Evolutionary conservation across 306 rosid genomes (phyloP), one percentile per base, ranked within the genome.

Genomic region (Vigna reflexopilosa): DNA sequence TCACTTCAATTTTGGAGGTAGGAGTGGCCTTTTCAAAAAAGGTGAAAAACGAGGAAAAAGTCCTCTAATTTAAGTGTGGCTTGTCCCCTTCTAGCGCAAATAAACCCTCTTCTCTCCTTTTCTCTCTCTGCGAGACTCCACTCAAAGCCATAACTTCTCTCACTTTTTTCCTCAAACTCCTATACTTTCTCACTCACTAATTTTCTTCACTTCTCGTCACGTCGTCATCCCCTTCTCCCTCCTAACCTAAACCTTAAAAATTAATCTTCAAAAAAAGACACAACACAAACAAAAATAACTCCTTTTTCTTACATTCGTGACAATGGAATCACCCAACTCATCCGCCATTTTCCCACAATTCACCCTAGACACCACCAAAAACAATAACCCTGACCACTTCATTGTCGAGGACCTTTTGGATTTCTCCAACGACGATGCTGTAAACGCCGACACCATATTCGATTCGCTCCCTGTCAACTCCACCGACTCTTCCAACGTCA

Each of bases 401-500:
- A 58, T 87, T 12, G 87, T 93, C 0, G 98, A 93, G 54, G 98
- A 94, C 76, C 91, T 94, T 63, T 90, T 94, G 5, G 83, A 94
- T 80, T 89, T 94, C 55, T 65, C 96, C 72, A 89, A 88, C 62
- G 89, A 91, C 70, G 90, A 89, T 6, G 90, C 75, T 10, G 49
- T 75, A 82, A 74, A 76, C 30, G 32, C 72, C 30, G 91, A 90
- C 16, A 57, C 69, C 7, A 57, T 72, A 10, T 51, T 81, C 1
- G 89, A 85, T 45, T 45, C 50, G 12, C 15, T 12, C 61, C 81
- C 76, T 19, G 58, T 72, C 48, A 20, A 45, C 50, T 45, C 93
- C 34, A 63, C 89, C 17, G 84, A 87, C 34, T 88, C 93, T 4
- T 87, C 91, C 73, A 58, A 85, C 20, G 34, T 80, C 5, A 81